Evolutionary conservation across 306 rosid species (phyloP), one percentile per base, ranked within the genome.

Genomic region (Corylus avellana): DNA sequence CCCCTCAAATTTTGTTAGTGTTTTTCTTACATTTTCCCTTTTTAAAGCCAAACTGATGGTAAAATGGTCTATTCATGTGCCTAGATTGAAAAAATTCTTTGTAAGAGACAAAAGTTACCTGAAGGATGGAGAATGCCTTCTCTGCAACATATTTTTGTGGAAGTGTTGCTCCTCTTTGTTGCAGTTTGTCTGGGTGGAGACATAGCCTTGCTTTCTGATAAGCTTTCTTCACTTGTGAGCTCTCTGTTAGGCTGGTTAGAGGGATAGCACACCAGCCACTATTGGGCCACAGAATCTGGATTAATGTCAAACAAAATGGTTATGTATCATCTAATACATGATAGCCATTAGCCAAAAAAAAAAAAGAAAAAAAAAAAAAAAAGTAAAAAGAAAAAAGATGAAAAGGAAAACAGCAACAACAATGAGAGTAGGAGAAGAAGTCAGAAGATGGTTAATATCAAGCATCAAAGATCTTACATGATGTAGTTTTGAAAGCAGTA

Each of bases 151-250:
- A 88, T 76, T 91, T 95, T 78, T 95, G 97, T 50, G 85, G 66
- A 49, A 66, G 42, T 69, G 97, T 91, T 44, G 93, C 98, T 82
- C 97, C 90, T 91, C 93, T 89, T 85, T 95, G 98, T 73, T 92
- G 98, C 59, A 95, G 92, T 82, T 92, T 95, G 86, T 95, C 94
- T 35, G 98, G 98, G 81, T 91, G 97, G 78, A 92, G 90, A 77
- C 98, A 91, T 61, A 95, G 82, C 80, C 95, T 92, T 81, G 98
- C 97, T 85, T 91, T 92, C 86, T 92, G 98, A 61, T 91, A 92
- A 71, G 94, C 97, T 79, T 88, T 91, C 78, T 91, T 95, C 74
- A 91, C 95, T 22, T 88, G 87, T 73, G 93, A 83, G 73, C 90
- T 89, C 78, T 90, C 92, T 77, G 78, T 83, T 53, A 92, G 86